Evolutionary conservation across 306 rosid species (phyloP), one percentile per base, ranked within the genome.

Genomic region (Biancaea sappan): DNA sequence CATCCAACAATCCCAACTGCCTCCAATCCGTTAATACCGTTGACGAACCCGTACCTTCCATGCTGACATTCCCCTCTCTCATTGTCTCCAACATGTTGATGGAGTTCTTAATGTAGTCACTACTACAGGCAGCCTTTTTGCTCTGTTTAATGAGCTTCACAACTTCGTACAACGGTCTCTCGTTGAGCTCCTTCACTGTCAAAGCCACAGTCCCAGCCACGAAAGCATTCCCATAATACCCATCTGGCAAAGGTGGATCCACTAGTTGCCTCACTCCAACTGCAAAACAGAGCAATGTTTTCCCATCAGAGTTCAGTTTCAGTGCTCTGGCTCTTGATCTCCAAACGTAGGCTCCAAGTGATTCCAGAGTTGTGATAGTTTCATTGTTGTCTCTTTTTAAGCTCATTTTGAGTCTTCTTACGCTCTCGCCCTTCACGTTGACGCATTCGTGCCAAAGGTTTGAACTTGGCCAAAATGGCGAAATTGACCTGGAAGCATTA

Each of bases 201-300:
- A 82, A 29, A 71, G 77, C 84, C 15, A 77, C 79, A 46, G 38
- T 1, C 26, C 82, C 15, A 43, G 69, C 62, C 14, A 75, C 78
- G 76, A 87, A 68, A 13, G 91, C 91, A 65, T 87, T 87, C 21
- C 91, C 91, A 72, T 87, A 87, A 72, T 87, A 87, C 77, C 89
- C 91, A 13, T 74, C 75, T 22, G 86, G 79, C 79, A 87, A 72
- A 32, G 91, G 87, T 43, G 88, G 85, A 59, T 79, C 67, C 76
- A 82, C 12, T 3, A 77, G 26, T 25, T 77, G 80, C 57, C 88
- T 87, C 74, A 82, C 78, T 4, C 86, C 87, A 8, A 85, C 77
- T 21, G 89, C 58, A 47, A 87, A 57, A 67, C 64, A 12, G 44
- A 87, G 52, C 40, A 72, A 3, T 1, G 91, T 82, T 57, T 77